Base-by-base conservation (phyloP, 441 rosid species). In the Syzygium syzygioides region DNA sequence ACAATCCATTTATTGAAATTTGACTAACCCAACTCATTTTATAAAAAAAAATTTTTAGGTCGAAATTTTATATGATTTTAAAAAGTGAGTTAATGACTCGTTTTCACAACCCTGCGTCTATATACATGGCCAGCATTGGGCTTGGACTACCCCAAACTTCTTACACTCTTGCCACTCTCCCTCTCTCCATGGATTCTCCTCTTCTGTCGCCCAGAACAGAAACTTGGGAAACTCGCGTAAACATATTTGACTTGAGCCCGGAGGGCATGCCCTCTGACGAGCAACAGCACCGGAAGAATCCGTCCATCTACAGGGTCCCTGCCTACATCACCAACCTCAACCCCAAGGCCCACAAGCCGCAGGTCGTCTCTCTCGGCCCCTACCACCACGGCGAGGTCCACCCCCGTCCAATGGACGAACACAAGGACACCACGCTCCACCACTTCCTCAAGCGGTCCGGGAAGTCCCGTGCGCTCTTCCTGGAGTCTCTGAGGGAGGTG, bases 261-360 rank as follows among this genome's bases (percentile, higher is more conserved):
- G 56, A 6, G 57, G 23, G 23, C 85, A 62, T 90, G 92, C 89
- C 87, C n/a, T 76, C 87, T 14, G 86, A 79, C 53, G 88, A 91
- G 86, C 48, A 34, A 34, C 80, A 84, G 52, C 55, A 34, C 12
- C 91, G 94, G 94, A 84, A 71, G 66, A 90, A 91, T 83, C 87
- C 90, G 32, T 91, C 94, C 11, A 92, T 94, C 88, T 93, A 93
- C 89, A 92, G 86, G 86, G 45, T 92, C 17, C 92, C 94, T 1
- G 10, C 34, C 37, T 14, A 3, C 19, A 62, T 62, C 32, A 62
- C 4, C 19, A 6, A 15, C 9, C 71, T 14, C 37, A 14, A 15
- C 34, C 19, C 4, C 37, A 6, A 62, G 34, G 34, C 71, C 34
- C 4, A n/a, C 71, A 9, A 5, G 71, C 71, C 71, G 2, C 71